Conservation (phyloP, 2,329 filamentous ascomycete species). For the Ceratocystis smalleyi region DNA sequence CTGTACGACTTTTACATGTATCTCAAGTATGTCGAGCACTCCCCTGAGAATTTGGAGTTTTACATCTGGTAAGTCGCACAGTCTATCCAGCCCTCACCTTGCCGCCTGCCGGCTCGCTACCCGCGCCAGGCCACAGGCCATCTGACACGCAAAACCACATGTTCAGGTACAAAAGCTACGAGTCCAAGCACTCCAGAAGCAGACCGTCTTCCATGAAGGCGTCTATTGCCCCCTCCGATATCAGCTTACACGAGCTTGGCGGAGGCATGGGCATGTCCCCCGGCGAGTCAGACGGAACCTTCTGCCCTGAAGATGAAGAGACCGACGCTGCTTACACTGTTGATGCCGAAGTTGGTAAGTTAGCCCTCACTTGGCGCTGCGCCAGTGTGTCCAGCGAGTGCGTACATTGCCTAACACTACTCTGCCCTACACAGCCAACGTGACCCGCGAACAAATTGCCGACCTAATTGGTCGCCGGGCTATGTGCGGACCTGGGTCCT, state of each 20-base stretch:
- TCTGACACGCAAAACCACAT: neutral
- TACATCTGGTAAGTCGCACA: constrained; percentile 29
- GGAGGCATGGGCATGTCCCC: constrained; percentile 2
- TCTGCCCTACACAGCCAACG: constrained; percentile 9
- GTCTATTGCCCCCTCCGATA: constrained; percentile 14
- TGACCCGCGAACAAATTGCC: constrained; percentile 16
- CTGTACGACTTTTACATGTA: constrained; percentile 38
- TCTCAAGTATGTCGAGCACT: constrained; percentile 34
- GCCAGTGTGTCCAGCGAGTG: neutral
- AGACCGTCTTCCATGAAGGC: constrained; percentile 16
- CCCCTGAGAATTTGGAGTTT: constrained; percentile 35
- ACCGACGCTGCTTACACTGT: constrained; percentile 21
- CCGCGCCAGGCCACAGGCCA: neutral
- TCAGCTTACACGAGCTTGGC: constrained; percentile 12
- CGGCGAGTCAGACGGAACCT: constrained; percentile 8
- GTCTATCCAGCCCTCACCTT: neutral
- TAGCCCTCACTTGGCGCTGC: neutral
- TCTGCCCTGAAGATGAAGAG: constrained; percentile 21
- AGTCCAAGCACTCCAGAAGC: constrained; percentile 19
- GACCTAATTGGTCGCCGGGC: constrained; percentile 16
- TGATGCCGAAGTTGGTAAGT: constrained; percentile 25
- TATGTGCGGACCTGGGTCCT: constrained; percentile 16
- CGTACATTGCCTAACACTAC: neutral
- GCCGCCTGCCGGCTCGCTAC: neutral
- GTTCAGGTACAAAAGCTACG: constrained; percentile 32